phyloP scores from a whole-genome alignment of 139 green algal species.

The Microglena sp. region DNA sequence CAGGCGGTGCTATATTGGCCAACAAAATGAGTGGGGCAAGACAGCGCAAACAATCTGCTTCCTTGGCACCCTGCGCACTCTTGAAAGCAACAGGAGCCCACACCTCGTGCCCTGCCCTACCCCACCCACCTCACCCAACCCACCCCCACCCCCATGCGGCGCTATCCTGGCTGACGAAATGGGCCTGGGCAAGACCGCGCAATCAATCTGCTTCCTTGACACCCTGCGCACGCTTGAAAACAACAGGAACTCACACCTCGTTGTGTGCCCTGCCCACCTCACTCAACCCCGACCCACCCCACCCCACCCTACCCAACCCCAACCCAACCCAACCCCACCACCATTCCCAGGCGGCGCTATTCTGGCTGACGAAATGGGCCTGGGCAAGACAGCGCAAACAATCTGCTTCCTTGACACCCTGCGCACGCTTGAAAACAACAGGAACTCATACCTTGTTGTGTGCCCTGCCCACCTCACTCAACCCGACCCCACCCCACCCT shows the following conservation, averaged over 20 bases:
- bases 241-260: no score
- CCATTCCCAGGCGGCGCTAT: no score
- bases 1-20: no score
- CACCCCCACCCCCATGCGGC: no score
- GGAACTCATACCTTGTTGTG: slow-evolving; percentile 89
- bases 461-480: no score
- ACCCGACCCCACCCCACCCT: no score
- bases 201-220: slow-evolving; percentile 72
- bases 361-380: slow-evolving; percentile 78
- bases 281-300: no score
- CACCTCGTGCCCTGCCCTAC: slow-evolving; percentile 95
- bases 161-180: slow-evolving; percentile 87
- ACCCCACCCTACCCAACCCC: no score
- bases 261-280: no score
- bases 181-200: slow-evolving; percentile 84
- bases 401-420: slow-evolving; percentile 73
- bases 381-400: slow-evolving; percentile 80
- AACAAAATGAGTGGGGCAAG: no score
- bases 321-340: no score
- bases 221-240: slow-evolving; percentile 13
- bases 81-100: slow-evolving; percentile 41
- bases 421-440: background rate
- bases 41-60: slow-evolving; percentile 76
- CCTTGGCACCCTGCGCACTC: slow-evolving; percentile 43
- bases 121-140: no score